Percentiles rank a stretch among this genome's conserved stretches.
Evolutionary conservation across 257 asterid species (phyloP).

Genomic region (Solanum sitiens): DNA sequence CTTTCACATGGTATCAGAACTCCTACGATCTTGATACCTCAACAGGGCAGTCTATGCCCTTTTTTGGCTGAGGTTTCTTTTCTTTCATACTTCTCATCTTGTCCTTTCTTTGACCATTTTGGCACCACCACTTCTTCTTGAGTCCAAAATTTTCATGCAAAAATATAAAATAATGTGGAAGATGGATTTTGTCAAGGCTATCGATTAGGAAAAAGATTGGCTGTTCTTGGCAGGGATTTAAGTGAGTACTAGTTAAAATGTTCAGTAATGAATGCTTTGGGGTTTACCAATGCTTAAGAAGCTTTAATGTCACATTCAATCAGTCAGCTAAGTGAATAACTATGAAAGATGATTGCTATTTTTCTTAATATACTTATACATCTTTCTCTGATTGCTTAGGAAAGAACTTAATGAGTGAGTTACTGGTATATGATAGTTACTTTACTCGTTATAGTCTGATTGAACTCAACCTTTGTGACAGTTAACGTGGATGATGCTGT

Average conservation of each 20-base stretch:
- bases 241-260: background rate
- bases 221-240: background rate
- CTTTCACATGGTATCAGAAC: background rate
- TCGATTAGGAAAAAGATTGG: background rate
- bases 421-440: background rate
- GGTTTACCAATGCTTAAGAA: background rate
- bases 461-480: conserved; percentile 8
- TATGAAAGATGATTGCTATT: background rate
- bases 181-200: background rate
- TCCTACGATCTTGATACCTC: background rate
- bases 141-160: background rate
- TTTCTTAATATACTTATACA: background rate
- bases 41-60: background rate
- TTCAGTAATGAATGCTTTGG: background rate
- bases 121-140: background rate
- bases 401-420: background rate
- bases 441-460: background rate
- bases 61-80: background rate
- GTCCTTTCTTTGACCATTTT: background rate
- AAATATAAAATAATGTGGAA: background rate
- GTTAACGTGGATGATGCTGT: conserved; percentile 98
- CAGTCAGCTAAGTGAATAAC: background rate
- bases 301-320: background rate
- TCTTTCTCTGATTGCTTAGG: background rate
- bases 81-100: background rate